These are phyloP conservation scores for Phytopythium oedochilum DNA, from an alignment of 352 stramenopile genomes.

Conservation along the genomic window DNA sequence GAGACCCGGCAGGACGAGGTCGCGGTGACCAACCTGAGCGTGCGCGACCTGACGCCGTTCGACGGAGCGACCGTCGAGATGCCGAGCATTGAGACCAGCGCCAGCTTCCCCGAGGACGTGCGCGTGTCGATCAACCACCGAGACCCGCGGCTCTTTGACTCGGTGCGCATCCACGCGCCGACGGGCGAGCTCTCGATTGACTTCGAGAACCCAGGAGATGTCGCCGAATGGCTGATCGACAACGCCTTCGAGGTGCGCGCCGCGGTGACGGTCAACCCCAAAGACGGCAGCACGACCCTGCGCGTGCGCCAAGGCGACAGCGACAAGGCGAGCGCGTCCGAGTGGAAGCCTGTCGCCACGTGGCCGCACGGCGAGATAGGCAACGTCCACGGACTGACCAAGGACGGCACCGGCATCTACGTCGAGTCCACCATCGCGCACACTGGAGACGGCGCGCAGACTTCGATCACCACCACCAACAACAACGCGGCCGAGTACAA, in stretches of 20 bases:
- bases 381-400: constrained; percentile 17
- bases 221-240: constrained; percentile 19
- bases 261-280: constrained; percentile 1
- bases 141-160: constrained; percentile 26
- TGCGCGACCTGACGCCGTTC: constrained; percentile 38
- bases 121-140: constrained; percentile 33
- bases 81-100: constrained; percentile 9
- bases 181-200: constrained; percentile 20
- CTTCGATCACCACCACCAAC: not conserved
- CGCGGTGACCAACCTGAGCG: constrained; percentile 11
- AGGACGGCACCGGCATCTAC: constrained; percentile 25
- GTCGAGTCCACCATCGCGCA: constrained; percentile 36
- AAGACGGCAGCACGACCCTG: constrained; percentile 22
- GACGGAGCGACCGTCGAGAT: constrained; percentile 19
- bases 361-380: constrained; percentile 34
- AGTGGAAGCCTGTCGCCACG: constrained; percentile 26
- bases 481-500: constrained; percentile 10
- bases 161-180: constrained; percentile 20
- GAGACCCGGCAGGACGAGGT: not conserved
- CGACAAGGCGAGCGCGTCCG: constrained; percentile 7
- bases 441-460: not conserved
- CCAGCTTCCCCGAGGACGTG: constrained; percentile 24
- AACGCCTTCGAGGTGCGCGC: constrained; percentile 27
- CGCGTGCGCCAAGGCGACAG: constrained; percentile 13
- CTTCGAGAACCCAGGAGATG: constrained; percentile 27